phyloP scores from a whole-genome alignment of 2,329 filamentous ascomycete species.

The Cryphonectria nitschkei region DNA sequence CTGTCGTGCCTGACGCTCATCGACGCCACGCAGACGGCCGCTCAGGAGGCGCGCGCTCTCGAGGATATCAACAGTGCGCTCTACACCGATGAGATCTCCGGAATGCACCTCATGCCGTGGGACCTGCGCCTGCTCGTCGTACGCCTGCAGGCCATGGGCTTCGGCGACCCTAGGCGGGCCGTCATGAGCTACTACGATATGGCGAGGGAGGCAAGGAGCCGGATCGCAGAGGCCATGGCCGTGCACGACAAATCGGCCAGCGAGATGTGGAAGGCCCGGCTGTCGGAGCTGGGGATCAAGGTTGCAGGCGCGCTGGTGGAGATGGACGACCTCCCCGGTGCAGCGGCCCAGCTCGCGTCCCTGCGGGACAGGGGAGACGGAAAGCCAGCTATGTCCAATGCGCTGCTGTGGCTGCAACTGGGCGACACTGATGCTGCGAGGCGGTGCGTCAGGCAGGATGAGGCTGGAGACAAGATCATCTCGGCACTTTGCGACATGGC shows the following conservation, averaged over 20 bases:
- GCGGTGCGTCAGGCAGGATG: constrained; percentile 48
- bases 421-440: constrained; percentile 75
- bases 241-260: constrained; percentile 57
- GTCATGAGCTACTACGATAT: constrained; percentile 93
- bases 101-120: constrained; percentile 80
- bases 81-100: constrained; percentile 59
- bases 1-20: constrained; percentile 82
- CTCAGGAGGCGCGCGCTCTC: constrained; percentile 66
- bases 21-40: constrained; percentile 70
- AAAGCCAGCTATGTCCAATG: constrained; percentile 52
- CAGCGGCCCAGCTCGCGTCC: constrained; percentile 70
- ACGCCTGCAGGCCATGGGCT: constrained; percentile 82
- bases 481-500: constrained; percentile 76
- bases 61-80: constrained; percentile 63
- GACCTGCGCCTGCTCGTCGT: constrained; percentile 81
- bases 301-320: constrained; percentile 72
- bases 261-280: constrained; percentile 70
- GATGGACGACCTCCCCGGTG: constrained; percentile 86
- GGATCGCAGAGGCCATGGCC: constrained; percentile 53
- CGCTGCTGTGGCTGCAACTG: constrained; percentile 76
- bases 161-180: constrained; percentile 79
- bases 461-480: constrained; percentile 54
- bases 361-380: constrained; percentile 49
- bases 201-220: constrained; percentile 72
- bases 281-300: constrained; percentile 74